A percentile compares a stretch with the other conserved stretches of the same genome.
phyloP scores from a whole-genome alignment of 2,329 filamentous ascomycete genomes.

The Penicillium vulpinum region DNA sequence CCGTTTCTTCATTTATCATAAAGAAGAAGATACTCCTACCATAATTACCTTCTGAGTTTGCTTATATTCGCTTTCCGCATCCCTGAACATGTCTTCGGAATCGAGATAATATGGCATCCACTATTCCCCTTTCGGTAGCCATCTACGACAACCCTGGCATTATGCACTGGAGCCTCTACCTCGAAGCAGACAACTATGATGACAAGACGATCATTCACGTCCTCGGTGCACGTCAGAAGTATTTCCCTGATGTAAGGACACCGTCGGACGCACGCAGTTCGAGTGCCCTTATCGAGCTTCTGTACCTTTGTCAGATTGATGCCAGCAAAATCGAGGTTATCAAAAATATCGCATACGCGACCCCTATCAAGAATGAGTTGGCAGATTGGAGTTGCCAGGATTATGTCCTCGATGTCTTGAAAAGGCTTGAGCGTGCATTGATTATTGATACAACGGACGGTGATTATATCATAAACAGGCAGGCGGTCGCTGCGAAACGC shows the following conservation, averaged over 20 bases:
- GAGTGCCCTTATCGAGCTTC: background rate
- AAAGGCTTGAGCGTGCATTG: background rate
- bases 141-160: background rate
- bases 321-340: background rate
- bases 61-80: background rate
- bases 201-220: constrained; percentile 1
- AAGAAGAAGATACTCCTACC: background rate
- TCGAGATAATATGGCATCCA: background rate
- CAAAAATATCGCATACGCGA: background rate
- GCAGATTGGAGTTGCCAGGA: background rate
- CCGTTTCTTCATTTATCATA: background rate
- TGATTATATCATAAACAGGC: background rate
- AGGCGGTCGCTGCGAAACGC: background rate
- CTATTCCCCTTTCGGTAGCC: background rate
- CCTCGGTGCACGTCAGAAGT: background rate
- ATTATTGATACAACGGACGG: background rate
- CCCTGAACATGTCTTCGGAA: background rate
- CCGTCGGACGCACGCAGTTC: background rate
- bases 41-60: background rate
- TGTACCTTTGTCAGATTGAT: background rate
- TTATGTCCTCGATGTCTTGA: background rate
- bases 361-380: background rate
- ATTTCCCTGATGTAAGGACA: background rate
- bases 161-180: background rate
- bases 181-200: background rate